These are phyloP conservation scores for Coniochaeta sp. DNA, from an alignment of 2,329 filamentous ascomycete species.

Conservation along the genomic window DNA sequence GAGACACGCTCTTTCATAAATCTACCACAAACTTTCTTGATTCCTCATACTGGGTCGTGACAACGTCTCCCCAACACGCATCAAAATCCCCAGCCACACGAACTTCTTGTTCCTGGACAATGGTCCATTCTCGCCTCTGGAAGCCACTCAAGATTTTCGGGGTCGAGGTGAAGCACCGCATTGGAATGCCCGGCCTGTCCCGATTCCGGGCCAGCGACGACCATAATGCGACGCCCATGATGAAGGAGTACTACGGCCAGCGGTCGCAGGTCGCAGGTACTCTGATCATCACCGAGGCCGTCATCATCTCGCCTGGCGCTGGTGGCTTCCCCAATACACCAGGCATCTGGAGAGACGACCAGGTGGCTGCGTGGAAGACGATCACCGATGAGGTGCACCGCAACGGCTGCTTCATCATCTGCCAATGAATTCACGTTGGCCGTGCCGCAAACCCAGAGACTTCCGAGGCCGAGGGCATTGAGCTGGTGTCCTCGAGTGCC, in stretches of 20 bases:
- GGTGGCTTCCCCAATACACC: conserved; percentile 37
- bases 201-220: neutral
- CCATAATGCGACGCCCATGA: neutral
- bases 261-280: conserved; percentile 28
- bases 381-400: conserved; percentile 53
- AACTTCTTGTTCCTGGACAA: neutral
- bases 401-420: conserved; percentile 49
- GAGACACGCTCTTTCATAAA: too few species aligned
- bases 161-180: neutral
- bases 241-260: conserved; percentile 30
- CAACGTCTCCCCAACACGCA: neutral
- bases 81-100: neutral
- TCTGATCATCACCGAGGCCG: conserved; percentile 34
- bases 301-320: conserved; percentile 28
- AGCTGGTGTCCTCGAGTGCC: conserved; percentile 28
- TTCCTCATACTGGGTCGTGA: neutral
- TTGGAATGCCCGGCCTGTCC: neutral
- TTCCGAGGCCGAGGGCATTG: conserved; percentile 16
- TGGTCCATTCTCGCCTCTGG: neutral
- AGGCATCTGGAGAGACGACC: conserved; percentile 45
- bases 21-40: neutral
- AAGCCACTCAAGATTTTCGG: neutral
- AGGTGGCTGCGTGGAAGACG: conserved; percentile 49
- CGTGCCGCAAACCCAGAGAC: conserved; percentile 17
- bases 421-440: conserved; percentile 45